Evolutionary conservation across 192 early-diverging fungal genomes (phyloP), one percentile per base, ranked within the genome.

Genomic region (Pilaira anomala): DNA sequence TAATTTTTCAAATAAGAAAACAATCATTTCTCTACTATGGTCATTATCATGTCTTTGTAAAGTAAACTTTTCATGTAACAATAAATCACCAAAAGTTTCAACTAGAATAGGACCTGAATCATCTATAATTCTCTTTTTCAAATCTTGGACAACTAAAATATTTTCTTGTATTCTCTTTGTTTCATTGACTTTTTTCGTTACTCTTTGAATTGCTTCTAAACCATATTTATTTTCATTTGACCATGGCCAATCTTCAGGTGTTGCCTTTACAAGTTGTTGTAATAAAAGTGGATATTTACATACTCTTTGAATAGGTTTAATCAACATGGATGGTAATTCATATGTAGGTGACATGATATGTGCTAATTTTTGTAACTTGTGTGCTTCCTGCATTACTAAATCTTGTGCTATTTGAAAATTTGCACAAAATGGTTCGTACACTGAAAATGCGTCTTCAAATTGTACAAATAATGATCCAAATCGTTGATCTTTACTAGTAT

Each of bases 271-370:
- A 44, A 87, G 71, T 51, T 92, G 88, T 61, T 85, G 82, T 55
- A 94, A 75, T n/a, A 99, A 83, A 41, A 99, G 78, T 46, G 95
- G 95, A 74, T 99, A 99, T 77, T 94, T 94, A 82, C 95, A 96
- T 53, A 98, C 91, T 54, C 97, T 85, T 74, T 99, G 97, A 3
- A 99, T 87, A 1, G 97, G 97, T 67, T 97, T 96, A 76, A 99
- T 99, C 48, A 99, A 81, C 78, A 92, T 91, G 12, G 90, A 90
- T 8, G 92, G 93, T 62, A 99, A 74, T 69, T 88, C 91, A 56
- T 92, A 90, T 55, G 81, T 83, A 7, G 94, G 95, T 40, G 96
- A 92, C 62, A 89, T 90, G 63, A 87, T 78, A 67, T 84, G 80
- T 25, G 76, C 72, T 62, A 86, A 69, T 62, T 78, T 82, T 78